These are phyloP conservation scores for Umbilicus rupestris DNA, from an alignment of 164 flowering plant species.

Conservation along the genomic window DNA sequence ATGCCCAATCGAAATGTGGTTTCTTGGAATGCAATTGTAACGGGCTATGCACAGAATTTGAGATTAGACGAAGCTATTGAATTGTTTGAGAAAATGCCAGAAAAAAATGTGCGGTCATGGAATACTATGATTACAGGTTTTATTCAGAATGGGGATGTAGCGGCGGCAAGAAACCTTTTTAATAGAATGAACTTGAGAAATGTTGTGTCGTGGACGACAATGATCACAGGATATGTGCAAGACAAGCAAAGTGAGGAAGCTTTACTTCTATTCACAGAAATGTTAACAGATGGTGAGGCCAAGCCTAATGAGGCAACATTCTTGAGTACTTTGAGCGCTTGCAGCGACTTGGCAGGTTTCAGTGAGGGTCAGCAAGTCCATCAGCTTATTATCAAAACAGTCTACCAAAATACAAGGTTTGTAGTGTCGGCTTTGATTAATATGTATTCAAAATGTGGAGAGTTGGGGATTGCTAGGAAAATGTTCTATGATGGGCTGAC, in stretches of 20 bases:
- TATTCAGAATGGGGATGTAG: constrained; percentile 22
- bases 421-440: constrained; percentile 26
- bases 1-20: constrained; percentile 28
- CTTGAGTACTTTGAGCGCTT: constrained; percentile 26
- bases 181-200: constrained; percentile 18
- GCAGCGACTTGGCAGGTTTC: constrained; percentile 30
- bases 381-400: constrained; percentile 22
- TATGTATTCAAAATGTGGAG: constrained; percentile 36
- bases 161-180: constrained; percentile 17
- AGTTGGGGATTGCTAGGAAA: constrained; percentile 19
- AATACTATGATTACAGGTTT: constrained; percentile 30
- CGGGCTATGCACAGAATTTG: constrained; percentile 24
- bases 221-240: constrained; percentile 25
- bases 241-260: constrained; percentile 26
- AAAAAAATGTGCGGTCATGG: constrained; percentile 25
- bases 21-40: constrained; percentile 31
- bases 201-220: constrained; percentile 29
- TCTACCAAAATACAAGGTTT: constrained; percentile 14
- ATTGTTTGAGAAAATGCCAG: constrained; percentile 26
- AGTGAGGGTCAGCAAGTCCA: constrained; percentile 31
- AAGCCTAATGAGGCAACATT: constrained; percentile 28
- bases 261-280: constrained; percentile 18
- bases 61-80: constrained; percentile 24
- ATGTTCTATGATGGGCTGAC: constrained; percentile 25
- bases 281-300: constrained; percentile 13